Evolutionary conservation across 306 rosid species (phyloP).

Genomic region (Pachyrhizus erosus): DNA sequence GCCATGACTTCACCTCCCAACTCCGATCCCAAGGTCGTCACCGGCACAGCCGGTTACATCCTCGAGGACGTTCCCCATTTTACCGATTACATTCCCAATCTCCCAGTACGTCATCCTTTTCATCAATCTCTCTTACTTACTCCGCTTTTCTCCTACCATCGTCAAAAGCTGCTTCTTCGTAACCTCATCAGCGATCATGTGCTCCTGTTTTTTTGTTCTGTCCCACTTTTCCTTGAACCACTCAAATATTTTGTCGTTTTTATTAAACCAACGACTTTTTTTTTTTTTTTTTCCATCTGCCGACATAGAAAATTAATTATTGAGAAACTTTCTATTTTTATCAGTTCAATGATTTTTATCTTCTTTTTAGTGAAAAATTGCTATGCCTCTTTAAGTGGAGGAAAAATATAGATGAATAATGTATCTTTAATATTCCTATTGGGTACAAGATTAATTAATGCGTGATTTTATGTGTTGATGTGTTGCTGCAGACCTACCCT

Average conservation of each 20-base stretch:
- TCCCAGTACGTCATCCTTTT: conserved; percentile 77
- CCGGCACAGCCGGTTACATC: conserved; percentile 71
- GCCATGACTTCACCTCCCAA: conserved; percentile 46
- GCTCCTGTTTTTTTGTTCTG: neutral
- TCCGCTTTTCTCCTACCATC: conserved; percentile 21
- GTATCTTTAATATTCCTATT: too few relatives aligned
- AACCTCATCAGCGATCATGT: conserved; percentile 9
- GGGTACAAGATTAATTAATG: too few relatives aligned
- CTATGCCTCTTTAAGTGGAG: too few relatives aligned
- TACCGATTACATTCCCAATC: conserved; percentile 72
- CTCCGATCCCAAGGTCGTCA: conserved; percentile 46
- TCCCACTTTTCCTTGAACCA: neutral
- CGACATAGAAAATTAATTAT: neutral
- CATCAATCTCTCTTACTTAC: too few relatives aligned
- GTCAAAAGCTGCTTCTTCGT: neutral
- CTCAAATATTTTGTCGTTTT: neutral
- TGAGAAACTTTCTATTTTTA: neutral
- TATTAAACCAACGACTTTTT: neutral
- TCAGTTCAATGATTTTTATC: neutral
- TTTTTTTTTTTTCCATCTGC: neutral
- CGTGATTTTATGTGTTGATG: conserved; percentile 20
- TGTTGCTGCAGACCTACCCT: conserved; percentile 63
- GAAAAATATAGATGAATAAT: too few relatives aligned
- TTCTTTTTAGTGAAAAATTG: too few relatives aligned
- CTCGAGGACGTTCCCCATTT: conserved; percentile 93